Evolutionary conservation across 139 green algal species (phyloP), one percentile per base, ranked within the genome.

Genomic region (Chlorella sorokiniana): DNA sequence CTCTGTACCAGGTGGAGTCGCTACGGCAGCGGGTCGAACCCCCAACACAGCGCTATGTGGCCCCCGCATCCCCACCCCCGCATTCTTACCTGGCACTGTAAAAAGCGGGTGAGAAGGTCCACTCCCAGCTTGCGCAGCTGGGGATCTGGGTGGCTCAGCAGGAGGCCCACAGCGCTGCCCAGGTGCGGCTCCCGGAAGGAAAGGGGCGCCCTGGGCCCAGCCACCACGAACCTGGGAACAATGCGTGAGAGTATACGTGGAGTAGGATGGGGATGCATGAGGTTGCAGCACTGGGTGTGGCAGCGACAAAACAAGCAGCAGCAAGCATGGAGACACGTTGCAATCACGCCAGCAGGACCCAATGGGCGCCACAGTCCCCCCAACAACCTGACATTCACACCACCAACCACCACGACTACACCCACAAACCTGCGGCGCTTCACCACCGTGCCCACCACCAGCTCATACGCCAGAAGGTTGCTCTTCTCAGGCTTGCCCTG

Each of bases 401-500:
- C 18, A 37, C 29, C 59, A 37, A 11, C 9, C 59, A 25, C 25
- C 59, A 65, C 23, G 61, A 25, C 5, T 1, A 7, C 6, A 7
- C 22, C 67, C 64, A 31, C 65, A 23, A 42, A 79, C 73, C 25
- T 69, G 40, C 59, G 40, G 9, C 75, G 59, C 59, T 45, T 63
- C 3, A 84, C 79, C 68, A 76, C 79, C 2, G 48, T 78, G 52
- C 69, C 40, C 52, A 79, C 68, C n/a, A 93, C 56, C 9, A 93
- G 59, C 65, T 93, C 89, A 42, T 80, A 82, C 0, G 87, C 85
- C 37, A 91, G 78, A n/a, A 91, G 76, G 44, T 59, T 70, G 68
- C 67, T 75, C 27, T 84, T 69, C 37, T 69, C 40, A 0, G 45
- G 38, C 33, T 74, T 59, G 33, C 82, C 67, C 4, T 54, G 33